phyloP scores from a whole-genome alignment of 2,329 filamentous ascomycete species.

The Colletotrichum zoysiae region DNA sequence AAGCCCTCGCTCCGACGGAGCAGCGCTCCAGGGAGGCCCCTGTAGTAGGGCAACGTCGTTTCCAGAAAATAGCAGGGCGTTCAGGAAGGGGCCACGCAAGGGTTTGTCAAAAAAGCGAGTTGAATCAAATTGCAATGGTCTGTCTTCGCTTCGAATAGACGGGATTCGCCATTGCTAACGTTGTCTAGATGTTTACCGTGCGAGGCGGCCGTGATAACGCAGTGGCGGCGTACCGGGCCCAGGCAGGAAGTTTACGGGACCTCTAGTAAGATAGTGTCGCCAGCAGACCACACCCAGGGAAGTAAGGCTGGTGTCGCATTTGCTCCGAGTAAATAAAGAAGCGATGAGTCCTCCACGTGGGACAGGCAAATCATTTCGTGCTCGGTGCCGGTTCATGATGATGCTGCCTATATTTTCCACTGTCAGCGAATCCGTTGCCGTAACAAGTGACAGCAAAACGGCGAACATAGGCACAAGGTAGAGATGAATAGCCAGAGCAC shows the following conservation, averaged over 20 bases:
- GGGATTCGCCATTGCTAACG: conserved; percentile 37
- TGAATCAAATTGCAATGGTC: conserved; percentile 39
- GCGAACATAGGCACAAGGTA: background rate
- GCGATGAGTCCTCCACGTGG: background rate
- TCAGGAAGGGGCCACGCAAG: conserved; percentile 16
- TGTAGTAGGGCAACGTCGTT: background rate
- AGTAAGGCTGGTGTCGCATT: background rate
- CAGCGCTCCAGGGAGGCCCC: background rate
- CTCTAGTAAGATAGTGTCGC: background rate
- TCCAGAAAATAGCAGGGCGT: conserved; percentile 25
- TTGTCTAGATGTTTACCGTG: conserved; percentile 8
- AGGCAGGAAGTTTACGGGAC: background rate
- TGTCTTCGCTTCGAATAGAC: conserved; percentile 31
- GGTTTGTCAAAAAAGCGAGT: conserved; percentile 17
- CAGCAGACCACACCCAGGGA: background rate
- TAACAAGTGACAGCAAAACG: background rate
- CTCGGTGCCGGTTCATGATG: background rate
- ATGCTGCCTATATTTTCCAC: background rate
- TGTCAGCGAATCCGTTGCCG: background rate
- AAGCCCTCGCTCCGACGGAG: background rate
- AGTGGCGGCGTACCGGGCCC: background rate
- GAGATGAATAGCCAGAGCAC: conserved; percentile 19
- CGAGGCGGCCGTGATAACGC: background rate
- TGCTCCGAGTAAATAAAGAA: background rate
- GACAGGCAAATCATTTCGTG: background rate